Base-by-base conservation (phyloP, 768 basidiomycete genomes). In the Phlegmacium glaucopus region DNA sequence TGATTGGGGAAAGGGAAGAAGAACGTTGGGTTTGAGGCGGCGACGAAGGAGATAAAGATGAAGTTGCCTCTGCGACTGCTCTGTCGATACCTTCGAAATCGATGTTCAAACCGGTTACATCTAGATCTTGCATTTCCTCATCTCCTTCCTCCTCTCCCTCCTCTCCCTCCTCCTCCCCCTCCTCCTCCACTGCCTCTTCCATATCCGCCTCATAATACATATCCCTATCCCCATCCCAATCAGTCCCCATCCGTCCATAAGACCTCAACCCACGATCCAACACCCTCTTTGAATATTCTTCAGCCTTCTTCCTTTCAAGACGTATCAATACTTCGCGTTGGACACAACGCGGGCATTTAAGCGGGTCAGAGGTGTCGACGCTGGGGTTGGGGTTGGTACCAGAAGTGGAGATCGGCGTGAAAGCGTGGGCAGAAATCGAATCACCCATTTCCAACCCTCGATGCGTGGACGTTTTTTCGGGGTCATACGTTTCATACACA, bases 401-500 rank as follows among this genome's bases (percentile, higher is more conserved):
- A n/a, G 39, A 42, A 13, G 32, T 22, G 11, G 47, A 38, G 9
- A 42, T 36, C 30, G 26, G 36, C 9, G 30, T 28, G 32, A 42
- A 26, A n/a, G 35, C 22, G 22, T 22, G 2, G 22, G 22, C 22
- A 22, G 22, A 22, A n/a, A n/a, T n/a, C n/a, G n/a, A n/a, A n/a
- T n/a, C n/a, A n/a, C n/a, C n/a, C 22, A 22, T 22, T 22, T 22
- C 22, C 22, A 22, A 22, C 22, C 5, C 22, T 5, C 75, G 66
- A 55, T 83, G 82, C 25, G 69, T 62, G 50, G 68, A 72, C 36
- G 65, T 59, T 4, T 52, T 55, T 1, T 68, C 70, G 16, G 60
- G 63, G 11, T 67, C 62, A 45, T 66, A 79, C 18, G 70, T 69
- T 42, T 71, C 67, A 43, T 83, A 82, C 8, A 58, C 53, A 12